Conservation (phyloP, 768 basidiomycete species). For the Macrolepiota fuliginosa region DNA sequence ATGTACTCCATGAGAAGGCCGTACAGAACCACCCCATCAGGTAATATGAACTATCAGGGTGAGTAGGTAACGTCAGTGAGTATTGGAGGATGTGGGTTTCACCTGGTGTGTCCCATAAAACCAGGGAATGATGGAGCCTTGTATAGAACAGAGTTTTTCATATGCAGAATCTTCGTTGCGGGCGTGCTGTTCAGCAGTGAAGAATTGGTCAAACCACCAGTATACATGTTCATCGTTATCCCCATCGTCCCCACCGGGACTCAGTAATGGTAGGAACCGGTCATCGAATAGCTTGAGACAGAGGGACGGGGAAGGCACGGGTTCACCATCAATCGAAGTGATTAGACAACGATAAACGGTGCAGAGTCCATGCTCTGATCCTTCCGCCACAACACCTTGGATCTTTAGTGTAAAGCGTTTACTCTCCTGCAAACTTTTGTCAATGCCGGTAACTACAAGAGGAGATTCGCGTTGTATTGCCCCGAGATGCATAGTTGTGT, state of each 20-base stretch:
- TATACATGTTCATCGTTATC: constrained; percentile 10
- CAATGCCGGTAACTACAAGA: constrained; percentile 9
- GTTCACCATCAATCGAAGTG: constrained; percentile 18
- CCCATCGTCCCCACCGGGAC: constrained; percentile 13
- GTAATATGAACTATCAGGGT: constrained; percentile 15
- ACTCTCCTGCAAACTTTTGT: constrained; percentile 8
- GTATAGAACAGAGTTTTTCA: constrained; percentile 21
- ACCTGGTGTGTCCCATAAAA: constrained; percentile 25
- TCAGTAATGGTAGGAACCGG: constrained; percentile 17
- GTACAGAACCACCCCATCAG: constrained; percentile 13
- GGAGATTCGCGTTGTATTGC: constrained; percentile 12
- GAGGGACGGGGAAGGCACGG: constrained; percentile 13
- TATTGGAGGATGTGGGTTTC: background rate
- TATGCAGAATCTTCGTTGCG: constrained; percentile 21
- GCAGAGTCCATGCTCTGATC: constrained; percentile 7
- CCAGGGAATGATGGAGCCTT: constrained; percentile 26
- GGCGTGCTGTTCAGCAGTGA: constrained; percentile 18
- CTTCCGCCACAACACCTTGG: constrained; percentile 13
- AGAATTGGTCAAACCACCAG: constrained; percentile 13
- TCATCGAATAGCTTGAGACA: constrained; percentile 22
- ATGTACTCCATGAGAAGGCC: constrained; percentile 22
- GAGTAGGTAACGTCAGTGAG: background rate
- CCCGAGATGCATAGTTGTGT: constrained; percentile 12
- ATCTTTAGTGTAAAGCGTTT: constrained; percentile 14
- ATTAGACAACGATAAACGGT: constrained; percentile 18